phyloP scores from a whole-genome alignment of 306 rosid species.

The Leucaena leucocephala region DNA sequence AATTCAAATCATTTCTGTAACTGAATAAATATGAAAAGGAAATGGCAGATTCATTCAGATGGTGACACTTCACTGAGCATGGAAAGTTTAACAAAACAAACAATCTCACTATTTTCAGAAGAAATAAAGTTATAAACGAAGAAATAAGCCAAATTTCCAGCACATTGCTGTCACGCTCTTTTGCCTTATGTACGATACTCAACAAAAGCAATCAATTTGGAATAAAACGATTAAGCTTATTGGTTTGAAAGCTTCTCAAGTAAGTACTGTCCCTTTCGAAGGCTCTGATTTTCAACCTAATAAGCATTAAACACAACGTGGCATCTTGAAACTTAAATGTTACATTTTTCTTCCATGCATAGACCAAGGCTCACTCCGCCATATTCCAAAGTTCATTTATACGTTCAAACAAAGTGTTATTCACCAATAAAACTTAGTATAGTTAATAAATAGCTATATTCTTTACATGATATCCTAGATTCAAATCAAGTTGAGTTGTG shows the following conservation, averaged over 20 bases:
- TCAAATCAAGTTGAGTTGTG: too few relatives aligned
- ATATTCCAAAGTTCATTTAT: background rate
- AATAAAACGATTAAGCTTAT: too few relatives aligned
- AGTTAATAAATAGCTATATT: too few relatives aligned
- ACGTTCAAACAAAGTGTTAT: background rate
- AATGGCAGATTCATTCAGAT: background rate
- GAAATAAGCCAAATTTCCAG: background rate
- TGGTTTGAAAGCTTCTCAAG: background rate
- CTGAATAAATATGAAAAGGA: background rate
- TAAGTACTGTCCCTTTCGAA: background rate
- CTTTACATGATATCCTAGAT: too few relatives aligned
- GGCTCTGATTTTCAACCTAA: conserved; percentile 1
- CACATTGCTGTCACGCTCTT: background rate
- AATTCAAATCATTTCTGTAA: background rate
- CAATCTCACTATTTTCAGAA: too few relatives aligned
- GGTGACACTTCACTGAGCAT: background rate
- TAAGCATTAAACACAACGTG: background rate
- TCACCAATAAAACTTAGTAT: too few relatives aligned
- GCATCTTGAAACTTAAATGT: background rate
- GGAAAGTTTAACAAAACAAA: background rate
- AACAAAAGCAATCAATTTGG: background rate
- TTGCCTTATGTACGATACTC: background rate
- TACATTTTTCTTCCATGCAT: background rate
- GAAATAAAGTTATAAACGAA: too few relatives aligned
- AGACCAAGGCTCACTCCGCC: background rate